These are phyloP conservation scores for Delitschia confertaspora DNA, from an alignment of 495 filamentous ascomycete genomes.

Conservation along the genomic window DNA sequence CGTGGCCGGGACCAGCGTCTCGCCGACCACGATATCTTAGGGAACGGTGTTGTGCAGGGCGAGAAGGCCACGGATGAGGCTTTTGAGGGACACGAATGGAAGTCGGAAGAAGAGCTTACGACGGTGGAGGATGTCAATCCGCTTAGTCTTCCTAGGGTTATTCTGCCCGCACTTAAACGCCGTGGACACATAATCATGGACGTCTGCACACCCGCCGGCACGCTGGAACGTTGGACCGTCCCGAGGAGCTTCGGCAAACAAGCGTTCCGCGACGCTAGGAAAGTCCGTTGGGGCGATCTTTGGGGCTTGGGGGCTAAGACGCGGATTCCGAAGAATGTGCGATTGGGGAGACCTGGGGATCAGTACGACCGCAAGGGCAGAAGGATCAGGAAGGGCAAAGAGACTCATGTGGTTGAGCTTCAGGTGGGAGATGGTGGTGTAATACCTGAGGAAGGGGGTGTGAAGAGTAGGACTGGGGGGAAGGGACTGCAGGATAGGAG, in stretches of 20 bases:
- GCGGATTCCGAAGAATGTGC: conserved; percentile 50
- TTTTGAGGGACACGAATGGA: conserved; percentile 32
- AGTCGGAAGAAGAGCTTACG: conserved; percentile 42
- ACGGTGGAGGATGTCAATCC: conserved; percentile 38
- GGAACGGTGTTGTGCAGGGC: conserved; percentile 31
- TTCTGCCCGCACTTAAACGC: conserved; percentile 77
- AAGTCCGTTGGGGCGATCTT: conserved; percentile 82
- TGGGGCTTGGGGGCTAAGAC: conserved; percentile 96
- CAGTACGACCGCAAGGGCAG: conserved; percentile 25
- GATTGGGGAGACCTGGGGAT: conserved; percentile 42
- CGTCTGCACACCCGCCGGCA: conserved; percentile 76
- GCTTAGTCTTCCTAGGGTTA: conserved; percentile 64
- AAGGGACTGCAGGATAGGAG: conserved; percentile 28
- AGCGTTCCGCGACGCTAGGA: conserved; percentile 85
- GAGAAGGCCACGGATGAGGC: conserved; percentile 34
- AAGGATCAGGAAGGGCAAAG: conserved; percentile 24
- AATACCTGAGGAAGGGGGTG: conserved; percentile 16
- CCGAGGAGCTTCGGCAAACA: conserved; percentile 68
- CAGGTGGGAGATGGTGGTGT: conserved; percentile 22
- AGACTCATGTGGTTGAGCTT: conserved; percentile 17
- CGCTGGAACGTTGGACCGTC: conserved; percentile 90
- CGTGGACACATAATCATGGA: conserved; percentile 82
- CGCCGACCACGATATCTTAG: conserved; percentile 10
- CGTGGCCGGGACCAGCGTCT: conserved; percentile 48
- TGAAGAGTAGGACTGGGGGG: conserved; percentile 24